Evolutionary conservation across 345 rosid species (phyloP).

Genomic region (Arabis hirsuta): DNA sequence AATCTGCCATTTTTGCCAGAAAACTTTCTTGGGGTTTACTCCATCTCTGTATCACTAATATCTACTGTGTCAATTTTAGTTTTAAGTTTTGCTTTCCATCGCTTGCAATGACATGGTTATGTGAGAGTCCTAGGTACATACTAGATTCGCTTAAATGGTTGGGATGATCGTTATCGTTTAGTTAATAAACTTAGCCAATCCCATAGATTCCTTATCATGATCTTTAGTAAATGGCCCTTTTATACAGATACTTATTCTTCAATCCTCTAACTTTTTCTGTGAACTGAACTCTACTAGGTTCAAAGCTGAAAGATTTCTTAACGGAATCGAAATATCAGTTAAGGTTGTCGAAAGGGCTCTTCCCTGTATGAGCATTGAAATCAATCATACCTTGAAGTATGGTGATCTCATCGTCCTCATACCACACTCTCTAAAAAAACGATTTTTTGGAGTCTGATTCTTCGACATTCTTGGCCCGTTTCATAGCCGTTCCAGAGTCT

Average conservation of each 20-base stretch:
- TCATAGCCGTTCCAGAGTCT: too few relatives aligned
- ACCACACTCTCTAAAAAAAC: constrained; percentile 44
- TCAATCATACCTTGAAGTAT: constrained; percentile 45
- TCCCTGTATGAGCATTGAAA: constrained; percentile 33
- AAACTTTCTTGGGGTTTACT: constrained; percentile 7
- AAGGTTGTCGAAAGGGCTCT: constrained; percentile 37
- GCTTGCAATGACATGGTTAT: background rate
- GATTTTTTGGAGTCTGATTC: constrained; percentile 7
- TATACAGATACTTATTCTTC: constrained; percentile 45
- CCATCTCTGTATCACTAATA: constrained; percentile 19
- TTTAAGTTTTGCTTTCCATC: constrained; percentile 1
- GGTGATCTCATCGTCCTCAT: constrained; percentile 48
- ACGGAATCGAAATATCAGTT: constrained; percentile 38
- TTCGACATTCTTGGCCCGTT: too few relatives aligned
- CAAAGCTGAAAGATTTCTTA: constrained; percentile 38
- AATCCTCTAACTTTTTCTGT: constrained; percentile 46
- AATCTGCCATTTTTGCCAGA: constrained; percentile 5
- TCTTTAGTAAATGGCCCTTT: constrained; percentile 23
- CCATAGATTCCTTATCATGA: constrained; percentile 40
- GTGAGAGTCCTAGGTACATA: background rate
- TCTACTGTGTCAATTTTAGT: constrained; percentile 10
- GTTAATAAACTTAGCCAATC: constrained; percentile 38
- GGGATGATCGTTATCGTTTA: background rate
- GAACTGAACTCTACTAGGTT: constrained; percentile 38
- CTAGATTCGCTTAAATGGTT: background rate